Conservation (phyloP, 208 protist species). For the Porcisia hertigi region DNA sequence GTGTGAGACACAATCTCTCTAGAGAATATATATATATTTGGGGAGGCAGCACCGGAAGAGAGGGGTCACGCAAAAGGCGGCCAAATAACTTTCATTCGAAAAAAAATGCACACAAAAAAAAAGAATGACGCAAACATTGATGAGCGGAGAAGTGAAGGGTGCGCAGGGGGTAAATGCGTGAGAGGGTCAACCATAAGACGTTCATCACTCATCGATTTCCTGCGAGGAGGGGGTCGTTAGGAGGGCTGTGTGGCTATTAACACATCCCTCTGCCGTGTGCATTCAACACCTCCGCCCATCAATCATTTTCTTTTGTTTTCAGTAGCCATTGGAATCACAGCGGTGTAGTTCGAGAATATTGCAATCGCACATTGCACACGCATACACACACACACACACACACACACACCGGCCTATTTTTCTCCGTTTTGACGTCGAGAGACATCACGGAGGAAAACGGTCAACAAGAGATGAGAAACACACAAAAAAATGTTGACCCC, state of each 20-base stretch:
- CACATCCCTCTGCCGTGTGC: background rate
- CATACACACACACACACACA: background rate
- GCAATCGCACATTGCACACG: background rate
- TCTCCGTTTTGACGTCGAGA: background rate
- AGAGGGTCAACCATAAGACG: no score
- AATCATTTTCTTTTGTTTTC: background rate
- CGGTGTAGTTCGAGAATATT: background rate
- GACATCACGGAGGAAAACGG: background rate
- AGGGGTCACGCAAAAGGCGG: background rate
- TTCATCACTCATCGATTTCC: background rate
- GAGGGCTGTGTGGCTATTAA: background rate
- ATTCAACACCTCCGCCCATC: no score
- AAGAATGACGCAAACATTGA: no score
- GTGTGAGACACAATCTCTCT: no score
- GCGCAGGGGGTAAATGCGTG: no score
- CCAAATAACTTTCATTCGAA: no score
- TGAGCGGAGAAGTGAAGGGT: no score
- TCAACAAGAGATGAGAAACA: background rate
- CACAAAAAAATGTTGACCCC: background rate
- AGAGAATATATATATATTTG: background rate
- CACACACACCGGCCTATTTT: background rate
- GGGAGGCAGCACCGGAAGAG: background rate
- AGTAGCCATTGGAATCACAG: background rate
- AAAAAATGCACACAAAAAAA: no score
- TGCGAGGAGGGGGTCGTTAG: background rate